These are phyloP conservation scores for Castanea crenata DNA, from an alignment of 306 rosid species.

Conservation along the genomic window DNA sequence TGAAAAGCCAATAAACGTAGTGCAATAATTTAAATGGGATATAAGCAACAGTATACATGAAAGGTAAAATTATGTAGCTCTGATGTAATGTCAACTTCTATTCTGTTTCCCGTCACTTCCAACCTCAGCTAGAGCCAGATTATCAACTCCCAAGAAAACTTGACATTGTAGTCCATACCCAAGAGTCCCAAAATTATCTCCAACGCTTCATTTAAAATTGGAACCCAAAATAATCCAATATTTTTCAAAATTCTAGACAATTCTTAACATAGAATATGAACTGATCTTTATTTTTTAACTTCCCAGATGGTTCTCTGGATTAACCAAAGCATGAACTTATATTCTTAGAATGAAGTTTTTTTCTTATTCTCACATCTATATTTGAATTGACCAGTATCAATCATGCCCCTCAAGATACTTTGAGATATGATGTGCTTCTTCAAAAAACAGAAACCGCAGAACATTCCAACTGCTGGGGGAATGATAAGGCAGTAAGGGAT, in stretches of 20 bases:
- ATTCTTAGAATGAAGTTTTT: background rate
- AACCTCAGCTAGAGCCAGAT: background rate
- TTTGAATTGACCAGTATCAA: background rate
- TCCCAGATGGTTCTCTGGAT: background rate
- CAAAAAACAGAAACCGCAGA: no score
- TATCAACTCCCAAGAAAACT: background rate
- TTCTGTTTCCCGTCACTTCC: background rate
- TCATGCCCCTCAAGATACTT: no score
- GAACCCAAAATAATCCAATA: no score
- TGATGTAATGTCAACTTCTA: background rate
- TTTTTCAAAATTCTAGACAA: background rate
- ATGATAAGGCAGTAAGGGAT: no score
- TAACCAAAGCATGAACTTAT: background rate
- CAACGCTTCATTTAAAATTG: no score
- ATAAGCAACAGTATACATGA: background rate
- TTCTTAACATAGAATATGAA: background rate
- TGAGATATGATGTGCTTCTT: no score
- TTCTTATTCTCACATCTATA: background rate
- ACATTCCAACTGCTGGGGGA: no score
- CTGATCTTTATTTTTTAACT: background rate
- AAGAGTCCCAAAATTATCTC: background rate
- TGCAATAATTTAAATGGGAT: background rate
- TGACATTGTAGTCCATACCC: background rate
- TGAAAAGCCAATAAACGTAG: background rate
- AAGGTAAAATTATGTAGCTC: background rate